These are phyloP conservation scores for Triticum dicoccoides DNA, from an alignment of 176 grass and related monocot species.

Conservation along the genomic window DNA sequence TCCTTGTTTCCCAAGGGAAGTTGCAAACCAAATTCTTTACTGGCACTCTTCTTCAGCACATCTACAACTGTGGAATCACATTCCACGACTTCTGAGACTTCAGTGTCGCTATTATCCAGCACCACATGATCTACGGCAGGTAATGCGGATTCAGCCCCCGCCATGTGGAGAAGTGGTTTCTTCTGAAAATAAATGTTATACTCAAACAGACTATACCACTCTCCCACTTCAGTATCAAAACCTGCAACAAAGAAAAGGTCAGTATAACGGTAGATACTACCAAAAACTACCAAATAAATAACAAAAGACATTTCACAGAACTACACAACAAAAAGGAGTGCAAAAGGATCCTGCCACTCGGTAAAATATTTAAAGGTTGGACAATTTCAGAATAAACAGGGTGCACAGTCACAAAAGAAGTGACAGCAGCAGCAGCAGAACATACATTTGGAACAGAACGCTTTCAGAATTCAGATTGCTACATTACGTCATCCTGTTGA, in stretches of 20 bases:
- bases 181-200: neutral
- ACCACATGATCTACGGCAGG: neutral
- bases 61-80: constrained; percentile 5
- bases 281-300: neutral
- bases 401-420: neutral
- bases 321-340: neutral
- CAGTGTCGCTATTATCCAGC: neutral
- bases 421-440: neutral
- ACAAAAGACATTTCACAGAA: neutral
- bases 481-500: neutral
- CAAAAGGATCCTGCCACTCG: neutral
- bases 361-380: neutral
- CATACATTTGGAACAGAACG: neutral
- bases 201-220: neutral
- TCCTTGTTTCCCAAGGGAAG: constrained; percentile 30
- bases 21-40: neutral
- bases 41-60: constrained; percentile 18
- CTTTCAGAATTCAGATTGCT: neutral
- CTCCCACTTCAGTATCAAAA: constrained; percentile 1
- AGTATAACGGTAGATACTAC: neutral
- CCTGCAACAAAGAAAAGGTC: constrained; percentile 29
- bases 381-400: neutral
- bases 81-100: constrained; percentile 1
- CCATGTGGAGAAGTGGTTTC: neutral
- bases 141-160: constrained; percentile 21